Percentiles rank a stretch among this genome's conserved stretches.
These are phyloP conservation scores for Chrysanthemum seticuspe DNA, from an alignment of 129 eudicot species.

Conservation along the genomic window DNA sequence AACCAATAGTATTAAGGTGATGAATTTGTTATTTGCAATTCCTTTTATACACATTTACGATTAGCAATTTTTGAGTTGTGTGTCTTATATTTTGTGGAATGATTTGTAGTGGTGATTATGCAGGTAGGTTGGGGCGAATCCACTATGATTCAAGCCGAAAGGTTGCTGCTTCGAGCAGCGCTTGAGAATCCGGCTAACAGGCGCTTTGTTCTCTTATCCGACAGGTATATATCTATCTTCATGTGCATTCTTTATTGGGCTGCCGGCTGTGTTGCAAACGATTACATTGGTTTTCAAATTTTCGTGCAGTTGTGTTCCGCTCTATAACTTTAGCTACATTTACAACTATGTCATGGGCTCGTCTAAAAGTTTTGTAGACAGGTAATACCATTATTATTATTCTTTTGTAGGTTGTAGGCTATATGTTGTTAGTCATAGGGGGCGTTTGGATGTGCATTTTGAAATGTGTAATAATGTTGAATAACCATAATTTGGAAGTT, in stretches of 20 bases:
- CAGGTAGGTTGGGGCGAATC: conserved; percentile 99
- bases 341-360: conserved; percentile 78
- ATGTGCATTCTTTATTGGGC: not conserved
- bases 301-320: conserved; percentile 78
- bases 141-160: conserved; percentile 89
- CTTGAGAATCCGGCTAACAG: conserved; percentile 77
- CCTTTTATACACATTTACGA: too few relatives aligned
- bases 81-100: conserved; percentile 34
- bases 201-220: conserved; percentile 89
- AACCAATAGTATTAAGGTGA: conserved; percentile 78
- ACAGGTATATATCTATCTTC: conserved; percentile 47
- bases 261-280: not conserved
- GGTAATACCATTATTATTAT: conserved; percentile 36
- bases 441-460: not conserved
- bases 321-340: conserved; percentile 82
- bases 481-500: not conserved
- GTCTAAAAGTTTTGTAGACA: conserved; percentile 93
- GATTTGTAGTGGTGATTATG: conserved; percentile 40
- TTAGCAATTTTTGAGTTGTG: not conserved
- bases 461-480: not conserved
- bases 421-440: not conserved
- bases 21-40: not conserved
- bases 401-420: not conserved
- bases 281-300: conserved; percentile 1
- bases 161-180: conserved; percentile 74